Conservation (phyloP, 306 rosid genomes). For the Dryas octopetala region DNA sequence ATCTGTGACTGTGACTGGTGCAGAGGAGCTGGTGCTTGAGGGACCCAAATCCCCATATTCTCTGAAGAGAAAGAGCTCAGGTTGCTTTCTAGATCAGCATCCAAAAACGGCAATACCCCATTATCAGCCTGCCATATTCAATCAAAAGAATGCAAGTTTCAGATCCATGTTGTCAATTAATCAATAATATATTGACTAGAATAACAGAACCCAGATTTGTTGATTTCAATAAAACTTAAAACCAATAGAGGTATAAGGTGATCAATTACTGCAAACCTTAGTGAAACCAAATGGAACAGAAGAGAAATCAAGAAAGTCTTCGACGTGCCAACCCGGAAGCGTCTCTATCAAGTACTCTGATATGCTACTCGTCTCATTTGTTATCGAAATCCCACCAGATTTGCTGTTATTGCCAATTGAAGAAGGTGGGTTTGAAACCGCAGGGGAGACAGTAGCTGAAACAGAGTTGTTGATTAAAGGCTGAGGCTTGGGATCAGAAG, state of each 20-base stretch:
- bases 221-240: neutral
- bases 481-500: slow-evolving; percentile 23
- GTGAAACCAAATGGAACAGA: slow-evolving; percentile 45
- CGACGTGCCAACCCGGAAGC: slow-evolving; percentile 94
- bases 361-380: slow-evolving; percentile 50
- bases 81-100: slow-evolving; percentile 37
- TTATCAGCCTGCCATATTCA: slow-evolving; percentile 47
- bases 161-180: neutral
- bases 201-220: neutral
- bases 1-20: slow-evolving; percentile 32
- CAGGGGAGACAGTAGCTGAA: slow-evolving; percentile 14
- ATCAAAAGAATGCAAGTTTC: neutral
- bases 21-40: slow-evolving; percentile 49
- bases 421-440: slow-evolving; percentile 33
- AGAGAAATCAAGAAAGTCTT: slow-evolving; percentile 73
- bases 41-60: slow-evolving; percentile 71
- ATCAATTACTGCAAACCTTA: slow-evolving; percentile 46
- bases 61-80: slow-evolving; percentile 38
- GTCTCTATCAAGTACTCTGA: slow-evolving; percentile 88
- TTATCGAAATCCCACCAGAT: neutral
- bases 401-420: slow-evolving; percentile 3
- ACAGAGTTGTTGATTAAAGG: slow-evolving; percentile 5
- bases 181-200: neutral
- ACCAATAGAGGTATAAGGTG: neutral
- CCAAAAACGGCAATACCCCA: slow-evolving; percentile 28